Conservation (phyloP, 345 rosid genomes). For the Citrus glauca region DNA sequence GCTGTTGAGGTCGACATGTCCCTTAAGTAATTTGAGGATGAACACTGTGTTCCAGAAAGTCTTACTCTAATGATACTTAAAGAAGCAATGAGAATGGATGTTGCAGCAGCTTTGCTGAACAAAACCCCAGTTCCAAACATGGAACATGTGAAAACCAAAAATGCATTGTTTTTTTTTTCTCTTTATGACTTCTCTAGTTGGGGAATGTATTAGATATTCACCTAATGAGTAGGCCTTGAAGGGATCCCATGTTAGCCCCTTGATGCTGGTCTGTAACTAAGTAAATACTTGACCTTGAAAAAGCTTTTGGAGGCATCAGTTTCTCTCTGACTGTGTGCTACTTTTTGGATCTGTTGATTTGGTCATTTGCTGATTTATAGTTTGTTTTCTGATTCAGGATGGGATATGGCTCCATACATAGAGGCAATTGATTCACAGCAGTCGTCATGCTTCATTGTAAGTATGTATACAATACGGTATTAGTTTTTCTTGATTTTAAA, state of each 20-base stretch:
- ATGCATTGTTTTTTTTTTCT: not conserved
- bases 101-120: not conserved
- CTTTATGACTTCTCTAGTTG: not conserved
- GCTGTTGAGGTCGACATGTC: not conserved
- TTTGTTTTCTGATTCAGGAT: slow-evolving; percentile 48
- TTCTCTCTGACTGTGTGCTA: too few relatives aligned
- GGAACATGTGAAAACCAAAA: not conserved
- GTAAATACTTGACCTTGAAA: too few relatives aligned
- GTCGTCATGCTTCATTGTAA: slow-evolving; percentile 56
- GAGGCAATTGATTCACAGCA: slow-evolving; percentile 88
- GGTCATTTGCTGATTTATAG: slow-evolving; percentile 11
- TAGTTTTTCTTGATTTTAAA: not conserved
- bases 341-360: not conserved
- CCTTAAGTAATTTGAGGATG: not conserved
- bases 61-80: not conserved
- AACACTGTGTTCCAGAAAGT: not conserved
- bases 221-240: too few relatives aligned
- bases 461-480: slow-evolving; percentile 13
- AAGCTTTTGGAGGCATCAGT: not conserved
- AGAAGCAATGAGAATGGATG: not conserved
- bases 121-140: not conserved
- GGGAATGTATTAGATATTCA: too few relatives aligned
- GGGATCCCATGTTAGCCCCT: too few relatives aligned
- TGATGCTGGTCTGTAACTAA: too few relatives aligned
- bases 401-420: slow-evolving; percentile 96